Evolutionary conservation across 169 alveolate species (phyloP).

Genomic region (Eimeria sp.): DNA sequence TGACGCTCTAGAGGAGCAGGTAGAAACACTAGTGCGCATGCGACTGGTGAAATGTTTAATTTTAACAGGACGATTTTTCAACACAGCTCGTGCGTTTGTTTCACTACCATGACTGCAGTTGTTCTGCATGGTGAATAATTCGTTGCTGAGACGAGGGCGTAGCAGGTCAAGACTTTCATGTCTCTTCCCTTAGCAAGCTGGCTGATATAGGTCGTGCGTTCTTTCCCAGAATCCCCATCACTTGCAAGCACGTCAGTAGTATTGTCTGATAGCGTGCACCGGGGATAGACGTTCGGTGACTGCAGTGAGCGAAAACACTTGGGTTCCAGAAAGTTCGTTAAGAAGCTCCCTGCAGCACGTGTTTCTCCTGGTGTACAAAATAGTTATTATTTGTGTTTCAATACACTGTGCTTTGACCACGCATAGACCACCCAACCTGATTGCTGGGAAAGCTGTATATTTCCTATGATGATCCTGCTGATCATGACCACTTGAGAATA

Average conservation of each 20-base stretch:
- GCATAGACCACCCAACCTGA: no score
- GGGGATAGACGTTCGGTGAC: neutral
- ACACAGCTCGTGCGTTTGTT: neutral
- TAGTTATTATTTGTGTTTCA: no score
- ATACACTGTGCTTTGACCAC: no score
- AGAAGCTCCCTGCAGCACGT: neutral
- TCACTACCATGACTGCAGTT: neutral
- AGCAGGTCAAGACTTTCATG: neutral
- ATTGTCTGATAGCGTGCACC: neutral
- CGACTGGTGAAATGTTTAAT: neutral
- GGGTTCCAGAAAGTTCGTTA: neutral
- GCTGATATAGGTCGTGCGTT: neutral
- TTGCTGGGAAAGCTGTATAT: no score
- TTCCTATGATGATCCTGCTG: no score
- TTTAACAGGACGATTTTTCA: no score
- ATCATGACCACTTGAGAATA: no score
- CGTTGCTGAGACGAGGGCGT: neutral
- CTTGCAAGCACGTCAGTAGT: neutral
- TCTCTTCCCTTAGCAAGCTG: neutral
- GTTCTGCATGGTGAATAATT: neutral
- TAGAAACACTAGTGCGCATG: no score
- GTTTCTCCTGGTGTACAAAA: no score
- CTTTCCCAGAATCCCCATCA: neutral
- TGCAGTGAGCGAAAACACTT: neutral
- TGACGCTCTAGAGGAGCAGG: neutral